Evolutionary conservation across 345 rosid species (phyloP), one percentile per base, ranked within the genome.

Genomic region (Eucalyptus urophylla): DNA sequence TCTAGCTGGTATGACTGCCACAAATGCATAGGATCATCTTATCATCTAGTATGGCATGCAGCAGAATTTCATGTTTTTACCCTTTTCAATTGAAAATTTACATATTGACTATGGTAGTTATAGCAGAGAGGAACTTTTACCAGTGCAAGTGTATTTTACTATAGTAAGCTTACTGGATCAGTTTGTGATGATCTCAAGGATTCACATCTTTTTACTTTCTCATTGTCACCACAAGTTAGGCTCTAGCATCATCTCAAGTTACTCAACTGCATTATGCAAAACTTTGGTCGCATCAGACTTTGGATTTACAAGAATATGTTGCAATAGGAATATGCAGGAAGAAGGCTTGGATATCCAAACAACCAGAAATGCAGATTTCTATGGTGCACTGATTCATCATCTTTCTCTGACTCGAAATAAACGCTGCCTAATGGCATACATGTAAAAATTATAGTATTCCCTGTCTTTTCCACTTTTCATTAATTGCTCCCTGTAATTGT

Each of bases 371-470:
- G 96, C 93, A 4, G 99, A 97, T 90, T 97, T 95, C 90, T 95
- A 97, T 87, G 99, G 99, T 56, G 97, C 98, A 67, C 95, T 98
- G 15, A 91, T 94, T 76, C 99, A 98, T 89, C 99, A 98, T 92
- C 95, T 98, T 90, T 91, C 99, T 90, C 91, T 98, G 90, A 92
- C 91, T 92, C 97, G 97, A 31, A 96, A 96, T 93, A 98, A 98
- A 88, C 97, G 99, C 86, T 98, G 99, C 94, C 93, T 98, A 90
- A 95, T 95, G 99, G 97, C 97, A n/a, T 97, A 98, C 87, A 92
- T 95, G 99, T 97, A 90, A 90, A 86, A 58, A 21, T 76, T 6
- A 76, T 76, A 76, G 29, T 40, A 76, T 40, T 90, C 53, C 85
- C 72, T 16, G 17, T 86, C 80, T 86, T 56, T 49, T n/a, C n/a